A percentile compares a stretch with the other conserved stretches of the same genome.
These are phyloP conservation scores for Mycena pura DNA, from an alignment of 768 basidiomycete species.

Conservation along the genomic window DNA sequence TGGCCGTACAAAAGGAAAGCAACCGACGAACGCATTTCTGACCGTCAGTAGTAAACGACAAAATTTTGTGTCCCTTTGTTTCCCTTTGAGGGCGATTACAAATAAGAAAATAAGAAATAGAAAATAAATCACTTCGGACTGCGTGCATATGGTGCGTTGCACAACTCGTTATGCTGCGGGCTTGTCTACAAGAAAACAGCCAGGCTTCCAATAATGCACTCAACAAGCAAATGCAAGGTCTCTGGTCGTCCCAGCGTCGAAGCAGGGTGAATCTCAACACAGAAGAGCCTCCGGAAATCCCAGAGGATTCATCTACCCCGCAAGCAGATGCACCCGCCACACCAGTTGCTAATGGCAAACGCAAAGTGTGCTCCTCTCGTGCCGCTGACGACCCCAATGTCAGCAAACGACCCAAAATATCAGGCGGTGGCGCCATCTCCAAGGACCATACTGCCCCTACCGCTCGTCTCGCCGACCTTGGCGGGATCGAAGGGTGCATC, in stretches of 20 bases:
- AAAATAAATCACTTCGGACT: too few relatives aligned
- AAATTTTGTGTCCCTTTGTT: background rate
- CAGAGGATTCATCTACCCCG: slow-evolving; percentile 16
- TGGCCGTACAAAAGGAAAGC: background rate
- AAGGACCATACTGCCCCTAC: slow-evolving; percentile 79
- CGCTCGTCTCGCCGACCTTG: slow-evolving; percentile 82
- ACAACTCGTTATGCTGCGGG: background rate
- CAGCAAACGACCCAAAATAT: slow-evolving; percentile 63
- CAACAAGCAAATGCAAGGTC: slow-evolving; percentile 80
- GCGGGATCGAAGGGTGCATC: slow-evolving; percentile 84
- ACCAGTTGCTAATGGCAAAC: slow-evolving; percentile 51
- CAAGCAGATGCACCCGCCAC: slow-evolving; percentile 19
- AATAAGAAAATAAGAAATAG: too few relatives aligned
- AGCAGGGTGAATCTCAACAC: slow-evolving; percentile 74
- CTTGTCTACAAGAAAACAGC: slow-evolving; percentile 52
- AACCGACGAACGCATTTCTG: slow-evolving; percentile 25
- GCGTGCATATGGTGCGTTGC: too few relatives aligned
- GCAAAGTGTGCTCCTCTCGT: slow-evolving; percentile 66
- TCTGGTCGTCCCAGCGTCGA: slow-evolving; percentile 74
- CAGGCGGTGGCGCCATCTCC: slow-evolving; percentile 44
- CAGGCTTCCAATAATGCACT: slow-evolving; percentile 77
- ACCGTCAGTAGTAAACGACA: background rate
- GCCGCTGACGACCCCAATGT: slow-evolving; percentile 50
- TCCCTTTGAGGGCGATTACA: too few relatives aligned
- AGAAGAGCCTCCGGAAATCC: slow-evolving; percentile 30